These are phyloP conservation scores for Tulasnella sp. DNA, from an alignment of 768 basidiomycete genomes.

Conservation along the genomic window DNA sequence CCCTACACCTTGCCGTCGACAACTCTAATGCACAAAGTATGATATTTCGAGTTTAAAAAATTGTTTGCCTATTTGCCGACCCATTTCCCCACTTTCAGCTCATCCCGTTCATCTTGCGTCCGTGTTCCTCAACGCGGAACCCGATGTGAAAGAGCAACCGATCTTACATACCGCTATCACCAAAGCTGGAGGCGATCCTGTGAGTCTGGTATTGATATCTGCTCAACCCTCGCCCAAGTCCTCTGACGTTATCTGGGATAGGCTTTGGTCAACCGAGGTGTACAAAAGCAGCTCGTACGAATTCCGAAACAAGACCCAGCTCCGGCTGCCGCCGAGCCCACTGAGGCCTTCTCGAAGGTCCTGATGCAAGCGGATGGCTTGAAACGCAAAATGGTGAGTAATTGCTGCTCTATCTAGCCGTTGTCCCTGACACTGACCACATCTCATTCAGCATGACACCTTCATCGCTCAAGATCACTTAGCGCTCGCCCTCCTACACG, in stretches of 20 bases:
- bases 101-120: slow-evolving; percentile 76
- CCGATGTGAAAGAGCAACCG: slow-evolving; percentile 31
- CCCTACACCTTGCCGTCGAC: slow-evolving; percentile 74
- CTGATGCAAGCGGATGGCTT: slow-evolving; percentile 9
- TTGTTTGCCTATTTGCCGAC: neutral
- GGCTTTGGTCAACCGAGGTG: slow-evolving; percentile 49
- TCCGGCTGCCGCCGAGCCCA: slow-evolving; percentile 34
- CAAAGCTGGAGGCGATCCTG: slow-evolving; percentile 76
- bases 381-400: slow-evolving; percentile 8
- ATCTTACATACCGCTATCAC: slow-evolving; percentile 70
- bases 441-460: slow-evolving; percentile 46
- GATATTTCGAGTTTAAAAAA: slow-evolving; percentile 17
- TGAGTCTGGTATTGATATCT: slow-evolving; percentile 30
- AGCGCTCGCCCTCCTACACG: slow-evolving; percentile 72
- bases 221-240: too few relatives aligned
- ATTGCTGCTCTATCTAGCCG: neutral
- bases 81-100: slow-evolving; percentile 35
- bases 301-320: slow-evolving; percentile 75
- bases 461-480: slow-evolving; percentile 92
- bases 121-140: slow-evolving; percentile 61
- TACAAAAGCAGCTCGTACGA: slow-evolving; percentile 70
- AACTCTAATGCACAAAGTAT: slow-evolving; percentile 71
- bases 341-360: neutral
- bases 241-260: slow-evolving; percentile 23
- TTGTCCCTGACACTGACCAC: neutral